Evolutionary conservation across 768 basidiomycete genomes (phyloP).

Genomic region (Boletus rufocinnamomeus): DNA sequence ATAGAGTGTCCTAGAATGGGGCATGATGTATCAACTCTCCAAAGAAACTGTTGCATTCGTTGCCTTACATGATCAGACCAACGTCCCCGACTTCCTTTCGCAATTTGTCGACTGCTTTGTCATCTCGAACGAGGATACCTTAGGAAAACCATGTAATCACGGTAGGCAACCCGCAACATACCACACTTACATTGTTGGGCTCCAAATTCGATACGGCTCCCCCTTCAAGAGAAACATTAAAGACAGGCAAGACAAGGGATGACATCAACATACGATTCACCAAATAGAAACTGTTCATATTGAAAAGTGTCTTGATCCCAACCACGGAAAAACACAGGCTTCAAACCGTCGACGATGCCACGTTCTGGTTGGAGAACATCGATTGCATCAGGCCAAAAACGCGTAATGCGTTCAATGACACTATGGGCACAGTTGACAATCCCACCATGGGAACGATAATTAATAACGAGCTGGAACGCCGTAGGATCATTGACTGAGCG

Average conservation of each 20-base stretch:
- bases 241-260: background rate
- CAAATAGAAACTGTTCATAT: constrained; percentile 61
- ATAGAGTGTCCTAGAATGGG: constrained; percentile 30
- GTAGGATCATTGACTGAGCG: constrained; percentile 28
- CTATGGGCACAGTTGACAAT: constrained; percentile 73
- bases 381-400: constrained; percentile 65
- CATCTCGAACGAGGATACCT: constrained; percentile 74
- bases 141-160: background rate
- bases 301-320: constrained; percentile 44
- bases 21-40: background rate
- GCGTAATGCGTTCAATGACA: constrained; percentile 59
- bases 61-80: constrained; percentile 56
- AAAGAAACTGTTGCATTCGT: background rate
- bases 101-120: constrained; percentile 49
- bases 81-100: constrained; percentile 55
- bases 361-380: constrained; percentile 58
- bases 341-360: constrained; percentile 53
- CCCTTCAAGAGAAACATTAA: constrained; percentile 35
- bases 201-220: constrained; percentile 56
- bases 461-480: constrained; percentile 60
- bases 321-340: constrained; percentile 59
- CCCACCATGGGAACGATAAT: constrained; percentile 73
- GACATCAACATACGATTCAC: constrained; percentile 40
- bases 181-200: constrained; percentile 59
- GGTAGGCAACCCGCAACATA: background rate